Conservation (phyloP, 371 early-diverging fungal species). For the Saksenaea oblongispora region DNA sequence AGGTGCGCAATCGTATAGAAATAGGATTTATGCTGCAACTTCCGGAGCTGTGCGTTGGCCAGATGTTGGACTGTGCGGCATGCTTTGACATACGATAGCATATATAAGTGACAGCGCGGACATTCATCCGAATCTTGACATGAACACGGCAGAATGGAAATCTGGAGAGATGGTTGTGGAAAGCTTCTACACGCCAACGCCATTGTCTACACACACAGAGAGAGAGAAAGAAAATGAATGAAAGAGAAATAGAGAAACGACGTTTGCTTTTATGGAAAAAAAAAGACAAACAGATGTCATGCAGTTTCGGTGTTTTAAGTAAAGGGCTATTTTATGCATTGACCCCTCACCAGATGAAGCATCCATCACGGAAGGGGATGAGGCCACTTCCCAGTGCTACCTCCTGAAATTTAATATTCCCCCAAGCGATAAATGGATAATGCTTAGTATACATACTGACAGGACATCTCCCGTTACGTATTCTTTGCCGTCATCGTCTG, state of each 20-base stretch:
- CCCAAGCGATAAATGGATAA: background rate
- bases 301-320: background rate
- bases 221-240: conserved; percentile 3
- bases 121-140: background rate
- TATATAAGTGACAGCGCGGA: background rate
- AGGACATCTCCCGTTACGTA: background rate
- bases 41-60: background rate
- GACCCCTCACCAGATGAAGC: conserved; percentile 1
- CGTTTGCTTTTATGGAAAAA: background rate
- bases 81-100: background rate
- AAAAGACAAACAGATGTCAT: background rate
- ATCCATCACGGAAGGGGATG: background rate
- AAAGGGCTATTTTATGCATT: background rate
- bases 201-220: background rate
- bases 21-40: background rate
- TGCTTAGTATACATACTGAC: background rate
- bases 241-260: conserved; percentile 4
- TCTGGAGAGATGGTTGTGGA: background rate
- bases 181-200: background rate
- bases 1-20: background rate
- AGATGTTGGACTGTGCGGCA: background rate
- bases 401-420: background rate
- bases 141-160: background rate
- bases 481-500: too few species aligned
- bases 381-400: background rate